A percentile compares a stretch with the other conserved stretches of the same genome.
Conservation (phyloP, 352 stramenopile species). For the Globisporangium heterothallicum region DNA sequence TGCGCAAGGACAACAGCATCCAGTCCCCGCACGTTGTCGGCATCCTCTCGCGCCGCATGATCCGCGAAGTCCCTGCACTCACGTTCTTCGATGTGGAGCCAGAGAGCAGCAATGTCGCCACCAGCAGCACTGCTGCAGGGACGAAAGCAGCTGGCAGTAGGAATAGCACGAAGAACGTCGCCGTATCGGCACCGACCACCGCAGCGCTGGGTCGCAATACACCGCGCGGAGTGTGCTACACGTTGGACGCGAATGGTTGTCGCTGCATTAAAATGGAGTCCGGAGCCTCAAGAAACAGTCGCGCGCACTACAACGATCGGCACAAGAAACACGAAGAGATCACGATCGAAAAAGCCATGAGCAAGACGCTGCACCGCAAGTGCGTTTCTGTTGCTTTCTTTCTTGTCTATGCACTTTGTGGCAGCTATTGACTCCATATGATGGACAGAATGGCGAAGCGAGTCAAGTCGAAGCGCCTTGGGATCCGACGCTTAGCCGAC, state of each 20-base stretch:
- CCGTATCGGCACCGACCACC: background rate
- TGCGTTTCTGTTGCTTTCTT: constrained; percentile 17
- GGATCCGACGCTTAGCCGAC: constrained; percentile 34
- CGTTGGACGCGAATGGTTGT: constrained; percentile 49
- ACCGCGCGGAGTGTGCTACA: constrained; percentile 70
- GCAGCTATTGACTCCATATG: background rate
- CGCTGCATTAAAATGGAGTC: constrained; percentile 73
- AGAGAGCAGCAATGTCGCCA: constrained; percentile 1
- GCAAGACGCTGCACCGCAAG: constrained; percentile 53
- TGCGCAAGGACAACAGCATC: constrained; percentile 45
- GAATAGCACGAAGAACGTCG: too few relatives aligned
- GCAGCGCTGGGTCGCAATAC: constrained; percentile 7
- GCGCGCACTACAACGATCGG: background rate
- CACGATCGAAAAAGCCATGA: constrained; percentile 52
- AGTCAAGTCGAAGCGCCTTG: constrained; percentile 39
- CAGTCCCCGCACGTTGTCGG: constrained; percentile 66
- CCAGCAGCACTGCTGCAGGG: background rate
- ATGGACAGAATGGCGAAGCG: constrained; percentile 46
- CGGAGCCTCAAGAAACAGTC: constrained; percentile 9
- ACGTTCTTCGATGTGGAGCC: constrained; percentile 71
- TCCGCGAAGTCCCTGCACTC: constrained; percentile 64
- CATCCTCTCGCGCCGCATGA: constrained; percentile 69
- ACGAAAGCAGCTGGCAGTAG: too few relatives aligned
- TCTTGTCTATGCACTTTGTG: background rate
- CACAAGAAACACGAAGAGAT: constrained; percentile 30